These are phyloP conservation scores for Aaosphaeria pasadenensis DNA, from an alignment of 2,329 filamentous ascomycete genomes.

Conservation along the genomic window DNA sequence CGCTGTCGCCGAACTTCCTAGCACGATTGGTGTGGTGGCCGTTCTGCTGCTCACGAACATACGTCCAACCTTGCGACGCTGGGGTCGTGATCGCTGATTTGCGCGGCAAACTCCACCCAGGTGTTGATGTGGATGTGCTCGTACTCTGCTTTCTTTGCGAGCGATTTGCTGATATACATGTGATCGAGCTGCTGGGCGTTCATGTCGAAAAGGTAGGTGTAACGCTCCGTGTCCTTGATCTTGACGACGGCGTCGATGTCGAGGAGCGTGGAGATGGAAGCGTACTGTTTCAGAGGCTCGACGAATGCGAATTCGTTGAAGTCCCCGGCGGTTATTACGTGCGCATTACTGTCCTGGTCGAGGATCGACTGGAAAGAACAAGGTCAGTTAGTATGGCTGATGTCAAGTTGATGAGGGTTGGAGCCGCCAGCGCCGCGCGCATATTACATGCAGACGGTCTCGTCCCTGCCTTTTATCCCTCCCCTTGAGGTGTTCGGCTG, in stretches of 20 bases:
- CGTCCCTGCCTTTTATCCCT: neutral
- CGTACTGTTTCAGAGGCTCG: conserved; percentile 56
- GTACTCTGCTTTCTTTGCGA: conserved; percentile 48
- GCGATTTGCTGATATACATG: conserved; percentile 60
- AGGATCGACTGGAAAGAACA: conserved; percentile 46
- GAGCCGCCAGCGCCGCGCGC: neutral
- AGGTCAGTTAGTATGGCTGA: no score
- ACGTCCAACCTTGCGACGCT: conserved; percentile 62
- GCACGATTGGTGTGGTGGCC: no score
- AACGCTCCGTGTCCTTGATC: conserved; percentile 57
- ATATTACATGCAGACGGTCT: neutral
- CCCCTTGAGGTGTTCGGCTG: neutral
- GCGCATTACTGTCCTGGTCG: conserved; percentile 52
- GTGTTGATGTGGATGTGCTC: conserved; percentile 72
- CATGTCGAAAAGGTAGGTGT: conserved; percentile 69
- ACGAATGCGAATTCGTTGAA: conserved; percentile 71
- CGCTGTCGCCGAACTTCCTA: no score
- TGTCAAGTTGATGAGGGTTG: no score
- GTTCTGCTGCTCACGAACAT: conserved; percentile 39
- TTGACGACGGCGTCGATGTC: conserved; percentile 61
- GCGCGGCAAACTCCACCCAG: conserved; percentile 57
- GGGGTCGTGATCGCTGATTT: conserved; percentile 68
- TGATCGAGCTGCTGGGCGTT: conserved; percentile 70
- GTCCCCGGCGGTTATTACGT: conserved; percentile 62
- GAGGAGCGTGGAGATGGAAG: conserved; percentile 51